Percentiles rank a stretch among this genome's conserved stretches.
phyloP scores from a whole-genome alignment of 2,329 filamentous ascomycete species.

The Triangularia verruculosa region DNA sequence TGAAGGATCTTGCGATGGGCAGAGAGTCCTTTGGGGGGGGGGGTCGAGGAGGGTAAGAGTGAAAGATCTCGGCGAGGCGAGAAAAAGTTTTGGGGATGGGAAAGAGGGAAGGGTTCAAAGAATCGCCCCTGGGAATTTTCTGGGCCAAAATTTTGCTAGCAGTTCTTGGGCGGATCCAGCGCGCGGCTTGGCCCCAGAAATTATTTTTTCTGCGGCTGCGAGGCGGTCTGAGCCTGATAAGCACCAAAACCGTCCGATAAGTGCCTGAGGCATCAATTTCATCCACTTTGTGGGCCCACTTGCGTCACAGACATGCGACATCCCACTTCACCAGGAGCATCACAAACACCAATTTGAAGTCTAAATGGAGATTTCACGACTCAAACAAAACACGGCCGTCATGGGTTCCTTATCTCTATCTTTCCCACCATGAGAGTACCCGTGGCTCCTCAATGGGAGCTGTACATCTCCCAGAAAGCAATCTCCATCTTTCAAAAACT shows the following conservation, averaged over 20 bases:
- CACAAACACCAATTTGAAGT: neutral
- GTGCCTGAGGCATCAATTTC: neutral
- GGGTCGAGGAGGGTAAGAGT: constrained; percentile 19
- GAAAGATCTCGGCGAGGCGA: constrained; percentile 21
- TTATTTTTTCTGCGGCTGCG: constrained; percentile 24
- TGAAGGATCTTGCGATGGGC: constrained; percentile 23
- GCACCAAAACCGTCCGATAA: neutral
- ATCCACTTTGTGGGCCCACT: neutral
- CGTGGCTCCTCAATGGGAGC: constrained; percentile 16
- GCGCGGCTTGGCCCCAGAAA: constrained; percentile 18
- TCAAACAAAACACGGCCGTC: neutral
- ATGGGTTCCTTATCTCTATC: constrained; percentile 4
- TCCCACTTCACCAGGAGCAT: neutral
- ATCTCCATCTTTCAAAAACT: constrained; percentile 59
- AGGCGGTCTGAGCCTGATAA: constrained; percentile 17
- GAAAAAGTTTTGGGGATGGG: constrained; percentile 20
- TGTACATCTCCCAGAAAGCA: constrained; percentile 69
- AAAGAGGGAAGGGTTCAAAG: constrained; percentile 13
- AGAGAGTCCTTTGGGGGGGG: constrained; percentile 15
- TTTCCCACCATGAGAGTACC: neutral
- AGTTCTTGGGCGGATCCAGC: neutral
- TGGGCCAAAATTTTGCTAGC: constrained; percentile 18
- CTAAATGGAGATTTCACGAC: neutral
- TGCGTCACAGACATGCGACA: neutral
- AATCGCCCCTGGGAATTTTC: constrained; percentile 25